These are phyloP conservation scores for Pittosporum tobira DNA, from an alignment of 129 eudicot genomes.

Conservation along the genomic window DNA sequence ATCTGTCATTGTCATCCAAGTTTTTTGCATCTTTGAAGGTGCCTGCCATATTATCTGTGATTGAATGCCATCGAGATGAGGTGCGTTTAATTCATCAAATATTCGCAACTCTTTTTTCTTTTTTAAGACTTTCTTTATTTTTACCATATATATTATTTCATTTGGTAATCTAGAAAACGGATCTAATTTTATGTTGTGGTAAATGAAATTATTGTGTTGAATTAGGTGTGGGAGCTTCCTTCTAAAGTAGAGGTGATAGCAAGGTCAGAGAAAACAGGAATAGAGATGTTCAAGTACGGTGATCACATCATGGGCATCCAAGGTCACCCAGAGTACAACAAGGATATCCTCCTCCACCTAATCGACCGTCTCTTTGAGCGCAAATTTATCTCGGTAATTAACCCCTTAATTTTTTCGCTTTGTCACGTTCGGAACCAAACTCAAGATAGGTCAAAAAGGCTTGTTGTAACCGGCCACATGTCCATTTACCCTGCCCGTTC, in stretches of 20 bases:
- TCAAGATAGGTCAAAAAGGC: no score
- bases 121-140: no score
- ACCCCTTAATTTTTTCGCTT: no score
- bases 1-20: constrained; percentile 42
- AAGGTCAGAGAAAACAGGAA: constrained; percentile 55
- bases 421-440: no score
- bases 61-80: constrained; percentile 87
- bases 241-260: constrained; percentile 73
- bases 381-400: constrained; percentile 61
- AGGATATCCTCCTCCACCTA: constrained; percentile 73
- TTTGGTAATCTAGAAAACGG: no score
- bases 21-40: constrained; percentile 39
- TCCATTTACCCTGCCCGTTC: no score
- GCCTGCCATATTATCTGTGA: constrained; percentile 51
- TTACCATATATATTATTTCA: no score
- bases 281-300: constrained; percentile 82
- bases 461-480: no score
- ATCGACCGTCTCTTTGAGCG: constrained; percentile 70
- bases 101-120: no score
- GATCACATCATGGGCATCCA: constrained; percentile 93
- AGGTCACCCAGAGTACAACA: constrained; percentile 97
- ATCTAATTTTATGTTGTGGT: neutral
- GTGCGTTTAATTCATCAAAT: constrained; percentile 18
- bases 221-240: constrained; percentile 69
- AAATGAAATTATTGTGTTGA: neutral